A percentile compares a stretch with the other conserved stretches of the same genome.
Conservation (phyloP, 352 stramenopile genomes). For the Blastocystis sp. region DNA sequence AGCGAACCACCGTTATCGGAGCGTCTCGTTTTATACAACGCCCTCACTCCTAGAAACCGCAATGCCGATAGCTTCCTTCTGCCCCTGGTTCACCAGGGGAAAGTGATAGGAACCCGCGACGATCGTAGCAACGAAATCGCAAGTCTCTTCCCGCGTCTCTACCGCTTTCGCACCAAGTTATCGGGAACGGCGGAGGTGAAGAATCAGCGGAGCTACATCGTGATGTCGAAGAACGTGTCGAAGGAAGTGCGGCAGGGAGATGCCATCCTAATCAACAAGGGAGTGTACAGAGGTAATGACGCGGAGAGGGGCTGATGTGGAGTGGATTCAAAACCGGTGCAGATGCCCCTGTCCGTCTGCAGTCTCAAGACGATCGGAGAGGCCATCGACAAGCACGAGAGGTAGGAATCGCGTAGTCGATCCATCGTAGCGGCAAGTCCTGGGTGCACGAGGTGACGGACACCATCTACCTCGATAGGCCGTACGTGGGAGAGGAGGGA, state of each 20-base stretch:
- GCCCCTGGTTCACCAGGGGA: background rate
- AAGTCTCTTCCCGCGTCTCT: slow-evolving; percentile 16
- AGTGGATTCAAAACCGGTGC: slow-evolving; percentile 37
- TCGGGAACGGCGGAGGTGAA: slow-evolving; percentile 54
- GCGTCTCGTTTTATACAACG: background rate
- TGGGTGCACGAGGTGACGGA: slow-evolving; percentile 12
- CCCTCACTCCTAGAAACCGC: background rate
- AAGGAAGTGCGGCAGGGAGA: slow-evolving; percentile 47
- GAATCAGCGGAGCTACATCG: background rate
- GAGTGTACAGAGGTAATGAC: slow-evolving; percentile 3
- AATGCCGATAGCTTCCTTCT: slow-evolving; percentile 1
- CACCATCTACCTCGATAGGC: slow-evolving; percentile 12
- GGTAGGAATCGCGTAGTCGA: background rate
- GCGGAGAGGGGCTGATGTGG: too few species aligned
- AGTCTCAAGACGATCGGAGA: slow-evolving; percentile 28
- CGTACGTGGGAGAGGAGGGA: slow-evolving; percentile 21
- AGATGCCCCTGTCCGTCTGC: slow-evolving; percentile 41
- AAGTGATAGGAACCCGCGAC: slow-evolving; percentile 45
- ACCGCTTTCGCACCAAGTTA: background rate
- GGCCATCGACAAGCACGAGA: slow-evolving; percentile 23
- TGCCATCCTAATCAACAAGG: slow-evolving; percentile 13
- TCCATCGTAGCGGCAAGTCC: background rate
- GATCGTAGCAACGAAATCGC: slow-evolving; percentile 36
- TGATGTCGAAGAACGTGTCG: slow-evolving; percentile 58
- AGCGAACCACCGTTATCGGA: slow-evolving; percentile 1